Conservation (phyloP, 352 stramenopile genomes). For the Pythium dissimile region DNA sequence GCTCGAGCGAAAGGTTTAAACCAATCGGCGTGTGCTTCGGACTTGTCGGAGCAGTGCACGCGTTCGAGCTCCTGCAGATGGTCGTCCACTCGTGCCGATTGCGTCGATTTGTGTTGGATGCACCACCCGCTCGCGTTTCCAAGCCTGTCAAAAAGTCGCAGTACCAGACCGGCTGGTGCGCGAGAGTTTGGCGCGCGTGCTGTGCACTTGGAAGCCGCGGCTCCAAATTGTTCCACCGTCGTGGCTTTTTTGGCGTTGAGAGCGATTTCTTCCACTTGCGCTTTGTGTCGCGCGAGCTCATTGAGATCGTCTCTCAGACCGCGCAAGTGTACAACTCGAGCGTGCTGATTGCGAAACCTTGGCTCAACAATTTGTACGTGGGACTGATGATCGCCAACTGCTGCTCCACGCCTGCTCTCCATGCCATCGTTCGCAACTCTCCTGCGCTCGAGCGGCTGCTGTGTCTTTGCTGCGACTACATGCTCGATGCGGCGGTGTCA, state of each 20-base stretch:
- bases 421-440: background rate
- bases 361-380: conserved; percentile 23
- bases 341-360: conserved; percentile 9
- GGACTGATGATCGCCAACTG: conserved; percentile 14
- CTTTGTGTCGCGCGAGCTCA: conserved; percentile 3
- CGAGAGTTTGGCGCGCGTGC: background rate
- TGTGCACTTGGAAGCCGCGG: background rate
- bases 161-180: background rate
- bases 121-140: background rate
- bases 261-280: conserved; percentile 12
- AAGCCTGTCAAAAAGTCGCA: background rate
- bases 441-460: conserved; percentile 9
- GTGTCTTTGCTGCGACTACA: conserved; percentile 10
- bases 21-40: conserved; percentile 15
- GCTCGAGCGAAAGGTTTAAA: background rate
- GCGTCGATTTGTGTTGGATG: conserved; percentile 16
- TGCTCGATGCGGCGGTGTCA: conserved; percentile 16
- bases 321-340: conserved; percentile 17
- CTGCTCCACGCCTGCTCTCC: conserved; percentile 5
- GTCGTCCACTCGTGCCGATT: conserved; percentile 15
- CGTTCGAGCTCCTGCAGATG: conserved; percentile 14
- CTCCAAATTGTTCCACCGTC: conserved; percentile 6
- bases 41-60: conserved; percentile 12
- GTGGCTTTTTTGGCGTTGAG: conserved; percentile 19
- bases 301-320: conserved; percentile 14